Evolutionary conservation across 2,329 filamentous ascomycete species (phyloP).

Genomic region (Annulohypoxylon truncatum): DNA sequence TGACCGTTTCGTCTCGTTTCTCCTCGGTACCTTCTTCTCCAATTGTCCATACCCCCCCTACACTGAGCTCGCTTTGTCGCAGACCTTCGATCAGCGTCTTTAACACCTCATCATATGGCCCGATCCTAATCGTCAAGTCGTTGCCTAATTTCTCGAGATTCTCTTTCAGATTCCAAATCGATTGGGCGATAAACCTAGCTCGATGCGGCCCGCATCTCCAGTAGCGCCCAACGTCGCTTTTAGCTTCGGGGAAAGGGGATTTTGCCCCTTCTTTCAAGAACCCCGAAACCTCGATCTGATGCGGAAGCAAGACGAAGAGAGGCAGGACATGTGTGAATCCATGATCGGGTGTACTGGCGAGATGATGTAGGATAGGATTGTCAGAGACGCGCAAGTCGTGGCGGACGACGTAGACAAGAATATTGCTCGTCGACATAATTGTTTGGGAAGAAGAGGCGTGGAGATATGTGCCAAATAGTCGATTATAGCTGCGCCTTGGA

Average conservation of each 20-base stretch:
- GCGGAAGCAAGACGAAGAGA: conserved; percentile 74
- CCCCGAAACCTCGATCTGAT: conserved; percentile 80
- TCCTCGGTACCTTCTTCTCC: conserved; percentile 78
- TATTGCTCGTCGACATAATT: conserved; percentile 55
- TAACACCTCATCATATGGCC: conserved; percentile 69
- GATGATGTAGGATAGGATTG: conserved; percentile 76
- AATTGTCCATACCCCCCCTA: conserved; percentile 79
- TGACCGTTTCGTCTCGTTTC: conserved; percentile 68
- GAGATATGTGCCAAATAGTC: neutral
- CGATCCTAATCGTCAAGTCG: conserved; percentile 72
- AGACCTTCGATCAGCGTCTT: conserved; percentile 65
- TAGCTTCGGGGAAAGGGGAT: conserved; percentile 76
- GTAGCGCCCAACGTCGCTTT: conserved; percentile 72
- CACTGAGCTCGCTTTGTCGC: conserved; percentile 55
- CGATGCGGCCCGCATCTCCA: conserved; percentile 81
- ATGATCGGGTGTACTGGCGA: conserved; percentile 61
- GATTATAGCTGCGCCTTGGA: conserved; percentile 16
- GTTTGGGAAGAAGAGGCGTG: conserved; percentile 1
- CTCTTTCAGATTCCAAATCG: conserved; percentile 77
- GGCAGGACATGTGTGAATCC: conserved; percentile 77
- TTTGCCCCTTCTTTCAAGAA: conserved; percentile 67
- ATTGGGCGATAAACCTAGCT: conserved; percentile 77
- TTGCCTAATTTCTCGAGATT: conserved; percentile 69
- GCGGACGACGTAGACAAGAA: conserved; percentile 77
- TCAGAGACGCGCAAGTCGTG: conserved; percentile 79